Evolutionary conservation across 139 green algal genomes (phyloP).

Genomic region (Yamagishiella unicocca): DNA sequence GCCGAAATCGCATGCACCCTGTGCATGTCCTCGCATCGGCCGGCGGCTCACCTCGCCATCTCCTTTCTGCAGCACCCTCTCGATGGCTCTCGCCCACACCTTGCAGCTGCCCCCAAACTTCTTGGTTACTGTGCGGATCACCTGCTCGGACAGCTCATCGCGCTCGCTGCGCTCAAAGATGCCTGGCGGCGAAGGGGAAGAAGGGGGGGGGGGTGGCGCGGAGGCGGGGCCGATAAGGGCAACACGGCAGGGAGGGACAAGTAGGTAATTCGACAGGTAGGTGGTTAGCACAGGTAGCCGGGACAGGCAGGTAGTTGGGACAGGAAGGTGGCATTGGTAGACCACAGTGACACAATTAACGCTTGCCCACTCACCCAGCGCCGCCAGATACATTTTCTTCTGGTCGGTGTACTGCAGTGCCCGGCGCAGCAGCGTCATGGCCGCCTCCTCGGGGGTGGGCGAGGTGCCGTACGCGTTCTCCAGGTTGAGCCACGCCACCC

Average conservation of each 20-base stretch:
- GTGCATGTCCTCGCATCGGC: no score
- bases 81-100: constrained; percentile 85
- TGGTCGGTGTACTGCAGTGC: constrained; percentile 84
- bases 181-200: no score
- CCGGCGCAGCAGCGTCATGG: constrained; percentile 83
- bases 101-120: constrained; percentile 91
- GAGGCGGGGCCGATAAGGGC: no score
- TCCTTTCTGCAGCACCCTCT: constrained; percentile 62
- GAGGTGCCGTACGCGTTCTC: constrained; percentile 88
- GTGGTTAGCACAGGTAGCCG: no score
- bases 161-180: constrained; percentile 67
- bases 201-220: no score
- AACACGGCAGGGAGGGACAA: no score
- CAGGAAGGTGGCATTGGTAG: not conserved
- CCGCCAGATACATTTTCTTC: constrained; percentile 85
- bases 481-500: constrained; percentile 95
- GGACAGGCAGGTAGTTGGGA: no score
- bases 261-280: no score
- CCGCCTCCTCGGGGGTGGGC: constrained; percentile 77
- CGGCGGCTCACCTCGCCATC: constrained; percentile 37
- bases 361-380: not conserved
- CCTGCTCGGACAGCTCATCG: constrained; percentile 70
- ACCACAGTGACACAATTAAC: no score
- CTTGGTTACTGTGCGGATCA: constrained; percentile 78
- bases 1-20: no score